phyloP scores from a whole-genome alignment of 805 yeast species.

The Kuraishia borneana region DNA sequence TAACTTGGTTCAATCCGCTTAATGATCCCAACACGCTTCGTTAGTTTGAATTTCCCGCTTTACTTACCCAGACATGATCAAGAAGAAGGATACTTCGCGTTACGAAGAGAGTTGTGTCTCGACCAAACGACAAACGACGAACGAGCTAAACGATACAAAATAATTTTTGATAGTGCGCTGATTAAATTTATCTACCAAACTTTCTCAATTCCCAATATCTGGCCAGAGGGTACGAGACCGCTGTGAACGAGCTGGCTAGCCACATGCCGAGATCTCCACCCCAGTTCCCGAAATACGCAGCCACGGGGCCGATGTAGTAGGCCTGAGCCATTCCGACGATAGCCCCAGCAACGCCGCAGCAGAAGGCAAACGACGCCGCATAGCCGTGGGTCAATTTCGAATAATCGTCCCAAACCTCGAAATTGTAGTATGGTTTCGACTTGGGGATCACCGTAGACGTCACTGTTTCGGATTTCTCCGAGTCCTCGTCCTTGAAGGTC shows the following conservation, averaged over 20 bases:
- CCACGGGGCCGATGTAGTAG: constrained; percentile 73
- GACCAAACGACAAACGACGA: no score
- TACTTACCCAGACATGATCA: no score
- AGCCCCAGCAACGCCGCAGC: constrained; percentile 70
- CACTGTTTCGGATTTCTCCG: background rate
- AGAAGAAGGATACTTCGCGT: no score
- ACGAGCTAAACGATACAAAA: no score
- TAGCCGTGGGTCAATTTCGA: constrained; percentile 51
- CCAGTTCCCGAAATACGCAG: constrained; percentile 45
- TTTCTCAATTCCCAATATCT: constrained; percentile 54
- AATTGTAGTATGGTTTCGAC: constrained; percentile 42
- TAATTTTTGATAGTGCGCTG: no score
- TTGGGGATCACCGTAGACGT: background rate
- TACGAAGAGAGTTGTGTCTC: no score
- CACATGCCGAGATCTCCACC: constrained; percentile 84
- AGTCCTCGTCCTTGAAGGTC: background rate
- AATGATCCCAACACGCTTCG: background rate
- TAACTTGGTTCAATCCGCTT: background rate
- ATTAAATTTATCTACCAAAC: constrained; percentile 34
- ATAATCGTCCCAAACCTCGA: constrained; percentile 63
- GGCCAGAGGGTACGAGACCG: constrained; percentile 48
- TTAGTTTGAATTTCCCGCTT: no score
- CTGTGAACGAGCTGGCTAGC: constrained; percentile 63
- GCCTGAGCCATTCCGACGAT: constrained; percentile 84
- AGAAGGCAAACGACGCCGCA: constrained; percentile 59